Evolutionary conservation across 192 early-diverging fungal species (phyloP).

Genomic region (Umbelopsis isabellina): DNA sequence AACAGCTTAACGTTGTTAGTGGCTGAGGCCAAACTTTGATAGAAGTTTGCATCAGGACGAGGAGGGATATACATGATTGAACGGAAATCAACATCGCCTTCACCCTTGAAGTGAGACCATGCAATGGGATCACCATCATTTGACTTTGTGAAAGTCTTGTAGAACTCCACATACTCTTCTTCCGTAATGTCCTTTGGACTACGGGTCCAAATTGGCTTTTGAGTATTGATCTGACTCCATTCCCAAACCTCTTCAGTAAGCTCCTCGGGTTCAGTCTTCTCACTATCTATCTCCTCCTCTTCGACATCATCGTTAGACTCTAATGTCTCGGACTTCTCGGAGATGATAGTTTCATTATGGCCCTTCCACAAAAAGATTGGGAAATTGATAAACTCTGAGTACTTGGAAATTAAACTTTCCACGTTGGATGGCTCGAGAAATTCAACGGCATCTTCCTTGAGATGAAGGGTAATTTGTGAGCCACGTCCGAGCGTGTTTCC

Average conservation of each 20-base stretch:
- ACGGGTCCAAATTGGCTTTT: constrained; percentile 96
- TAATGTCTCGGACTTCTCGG: constrained; percentile 46
- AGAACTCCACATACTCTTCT: constrained; percentile 91
- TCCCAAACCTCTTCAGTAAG: constrained; percentile 60
- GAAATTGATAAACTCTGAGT: constrained; percentile 98
- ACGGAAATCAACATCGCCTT: constrained; percentile 92
- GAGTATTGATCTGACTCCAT: constrained; percentile 86
- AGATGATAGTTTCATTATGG: constrained; percentile 62
- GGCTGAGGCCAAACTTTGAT: constrained; percentile 54
- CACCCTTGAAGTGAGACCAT: constrained; percentile 89
- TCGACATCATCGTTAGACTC: constrained; percentile 45
- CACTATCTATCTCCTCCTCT: constrained; percentile 55
- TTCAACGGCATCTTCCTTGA: constrained; percentile 87
- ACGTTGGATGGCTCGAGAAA: constrained; percentile 77
- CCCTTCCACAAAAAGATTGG: constrained; percentile 86
- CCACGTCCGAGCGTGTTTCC: constrained; percentile 92
- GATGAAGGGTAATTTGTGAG: constrained; percentile 88
- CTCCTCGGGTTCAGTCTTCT: constrained; percentile 51
- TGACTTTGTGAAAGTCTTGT: constrained; percentile 77
- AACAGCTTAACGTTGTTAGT: constrained; percentile 84
- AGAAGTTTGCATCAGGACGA: constrained; percentile 58
- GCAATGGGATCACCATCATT: constrained; percentile 68
- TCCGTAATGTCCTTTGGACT: constrained; percentile 74
- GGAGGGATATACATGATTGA: constrained; percentile 85
- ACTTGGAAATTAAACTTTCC: constrained; percentile 75